Base-by-base conservation (phyloP, 208 protist genomes). In the Strigomonas oncopelti region DNA sequence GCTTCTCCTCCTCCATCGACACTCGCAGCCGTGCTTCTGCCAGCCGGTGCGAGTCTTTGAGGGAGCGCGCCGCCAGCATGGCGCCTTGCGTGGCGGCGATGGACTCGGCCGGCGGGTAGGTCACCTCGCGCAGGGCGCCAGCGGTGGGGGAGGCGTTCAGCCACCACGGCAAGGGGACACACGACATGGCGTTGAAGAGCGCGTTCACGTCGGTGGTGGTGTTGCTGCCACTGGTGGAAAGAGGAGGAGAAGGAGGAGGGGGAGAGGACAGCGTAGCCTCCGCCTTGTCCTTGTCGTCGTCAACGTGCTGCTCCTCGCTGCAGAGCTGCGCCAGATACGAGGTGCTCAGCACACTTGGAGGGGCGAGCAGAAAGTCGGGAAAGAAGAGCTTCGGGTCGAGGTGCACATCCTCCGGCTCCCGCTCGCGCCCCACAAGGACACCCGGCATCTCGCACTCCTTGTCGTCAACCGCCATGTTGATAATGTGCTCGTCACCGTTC, bases 341-440 rank as follows among this genome's bases (percentile, higher is more conserved):
- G 24, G 61, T 71, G 52, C 61, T 29, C 51, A 48, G 31, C 29
- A 31, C 58, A 28, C 65, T 46, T 16, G 63, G 29, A 8, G 75
- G 72, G 28, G 68, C 62, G 11, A 90, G 71, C 11, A 85, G 18
- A 1, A 72, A 72, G 29, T 91, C 85, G 1, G 27, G 13, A 34
- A 91, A 65, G 27, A 71, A 24, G 22, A 72, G 54, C 20, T 51
- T 52, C 18, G 55, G 58, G 0, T 81, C 74, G 20, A 92, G 57
- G 13, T 61, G 22, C 24, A 91, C 78, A 55, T 53, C 72, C 56
- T 65, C 58, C 7, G 88, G 87, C 57, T 72, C 53, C 1, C 74
- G 70, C 53, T 91, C 84, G 7, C 86, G 71, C 34, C 74, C 80
- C 63, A 95, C 84, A 29, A 95, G 72, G n/a, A 92, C 78, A 46